Conservation (phyloP, 2,329 filamentous ascomycete species). For the Trichoderma hamatum region DNA sequence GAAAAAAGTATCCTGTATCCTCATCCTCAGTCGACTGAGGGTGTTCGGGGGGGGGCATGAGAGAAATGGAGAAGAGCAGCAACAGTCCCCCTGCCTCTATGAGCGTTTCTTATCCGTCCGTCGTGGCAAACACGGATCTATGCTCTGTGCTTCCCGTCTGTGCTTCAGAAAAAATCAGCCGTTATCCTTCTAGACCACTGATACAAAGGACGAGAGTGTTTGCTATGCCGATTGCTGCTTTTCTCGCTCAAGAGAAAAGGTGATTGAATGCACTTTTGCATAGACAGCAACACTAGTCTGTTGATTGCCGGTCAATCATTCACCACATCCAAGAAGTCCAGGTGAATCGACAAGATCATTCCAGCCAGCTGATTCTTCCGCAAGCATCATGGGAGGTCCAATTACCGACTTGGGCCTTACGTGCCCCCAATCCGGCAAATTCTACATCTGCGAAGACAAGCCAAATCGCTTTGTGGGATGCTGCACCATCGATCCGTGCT, state of each 20-base stretch:
- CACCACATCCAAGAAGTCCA: not conserved
- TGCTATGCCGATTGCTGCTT: not conserved
- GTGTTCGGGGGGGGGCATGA: constrained; percentile 7
- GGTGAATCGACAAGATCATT: not conserved
- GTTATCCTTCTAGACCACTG: not conserved
- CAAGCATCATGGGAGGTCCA: constrained; percentile 24
- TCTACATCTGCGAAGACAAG: constrained; percentile 43
- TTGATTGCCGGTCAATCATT: not conserved
- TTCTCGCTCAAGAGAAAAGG: not conserved
- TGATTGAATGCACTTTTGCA: not conserved
- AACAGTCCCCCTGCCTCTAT: not conserved
- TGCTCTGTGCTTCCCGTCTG: not conserved
- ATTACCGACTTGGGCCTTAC: constrained; percentile 33
- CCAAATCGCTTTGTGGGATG: constrained; percentile 46
- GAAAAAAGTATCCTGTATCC: not conserved
- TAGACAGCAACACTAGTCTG: not conserved
- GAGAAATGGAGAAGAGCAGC: not conserved
- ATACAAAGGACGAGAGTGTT: not conserved
- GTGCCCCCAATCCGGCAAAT: constrained; percentile 40
- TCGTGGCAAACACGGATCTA: constrained; percentile 18
- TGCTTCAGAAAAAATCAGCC: constrained; percentile 5
- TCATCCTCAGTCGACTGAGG: not conserved
- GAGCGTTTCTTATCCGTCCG: not conserved
- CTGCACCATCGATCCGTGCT: constrained; percentile 44
- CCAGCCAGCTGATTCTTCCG: not conserved